Conservation (phyloP, 2,329 filamentous ascomycete genomes). For the Aspergillus phoenicis region DNA sequence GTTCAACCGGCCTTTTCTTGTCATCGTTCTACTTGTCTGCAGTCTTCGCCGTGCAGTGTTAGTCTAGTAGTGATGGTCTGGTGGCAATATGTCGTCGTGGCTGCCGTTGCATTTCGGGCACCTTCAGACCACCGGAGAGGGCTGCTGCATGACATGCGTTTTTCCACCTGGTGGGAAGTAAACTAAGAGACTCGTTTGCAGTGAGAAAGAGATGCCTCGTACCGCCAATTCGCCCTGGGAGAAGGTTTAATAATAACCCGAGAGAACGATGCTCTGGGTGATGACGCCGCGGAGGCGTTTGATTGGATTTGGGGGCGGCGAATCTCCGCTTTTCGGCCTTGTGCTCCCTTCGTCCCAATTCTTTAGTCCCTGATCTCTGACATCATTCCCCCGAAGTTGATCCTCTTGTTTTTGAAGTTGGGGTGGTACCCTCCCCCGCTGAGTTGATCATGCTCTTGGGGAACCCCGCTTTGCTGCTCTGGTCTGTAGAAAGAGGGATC, state of each 20-base stretch:
- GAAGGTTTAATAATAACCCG: slow-evolving; percentile 9
- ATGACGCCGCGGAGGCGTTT: slow-evolving; percentile 6
- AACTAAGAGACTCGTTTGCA: background rate
- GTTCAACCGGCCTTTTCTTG: background rate
- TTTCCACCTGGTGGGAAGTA: background rate
- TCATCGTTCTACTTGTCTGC: background rate
- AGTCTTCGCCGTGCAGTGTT: background rate
- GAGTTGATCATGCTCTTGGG: background rate
- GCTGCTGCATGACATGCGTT: slow-evolving; percentile 20
- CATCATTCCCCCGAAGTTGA: slow-evolving; percentile 16
- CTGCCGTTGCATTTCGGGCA: slow-evolving; percentile 11
- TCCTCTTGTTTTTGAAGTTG: background rate
- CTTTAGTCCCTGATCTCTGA: slow-evolving; percentile 15
- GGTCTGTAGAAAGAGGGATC: background rate
- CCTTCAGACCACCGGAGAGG: slow-evolving; percentile 14
- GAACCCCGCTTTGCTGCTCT: background rate
- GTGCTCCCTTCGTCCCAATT: slow-evolving; percentile 13
- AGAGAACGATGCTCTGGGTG: slow-evolving; percentile 4
- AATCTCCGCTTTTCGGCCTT: slow-evolving; percentile 9
- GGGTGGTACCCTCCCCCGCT: background rate
- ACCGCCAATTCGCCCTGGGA: slow-evolving; percentile 6
- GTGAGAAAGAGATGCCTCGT: background rate
- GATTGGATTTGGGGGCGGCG: slow-evolving; percentile 14
- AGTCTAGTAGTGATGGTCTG: background rate
- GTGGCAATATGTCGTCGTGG: background rate